phyloP scores from a whole-genome alignment of 148 eudicot species.

The Chenopodium formosanum region DNA sequence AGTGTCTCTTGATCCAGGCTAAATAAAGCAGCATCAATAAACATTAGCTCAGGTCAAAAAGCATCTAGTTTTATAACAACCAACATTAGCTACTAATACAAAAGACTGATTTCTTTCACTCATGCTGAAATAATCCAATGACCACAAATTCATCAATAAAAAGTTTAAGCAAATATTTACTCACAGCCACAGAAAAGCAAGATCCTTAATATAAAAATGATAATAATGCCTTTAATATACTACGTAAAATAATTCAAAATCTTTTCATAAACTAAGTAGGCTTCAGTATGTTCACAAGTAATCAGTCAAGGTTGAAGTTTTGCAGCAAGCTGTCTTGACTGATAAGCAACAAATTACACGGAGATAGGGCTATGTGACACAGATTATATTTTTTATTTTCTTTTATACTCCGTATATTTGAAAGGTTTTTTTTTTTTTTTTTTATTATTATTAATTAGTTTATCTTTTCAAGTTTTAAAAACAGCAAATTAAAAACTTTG shows the following conservation, averaged over 20 bases:
- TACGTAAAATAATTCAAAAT: neutral
- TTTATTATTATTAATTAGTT: no score
- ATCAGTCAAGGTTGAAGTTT: no score
- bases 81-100: neutral
- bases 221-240: no score
- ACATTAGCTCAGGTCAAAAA: neutral
- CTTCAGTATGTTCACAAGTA: neutral
- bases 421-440: no score
- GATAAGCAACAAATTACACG: no score
- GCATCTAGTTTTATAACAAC: neutral
- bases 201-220: neutral
- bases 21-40: constrained; percentile 27
- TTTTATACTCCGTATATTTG: no score
- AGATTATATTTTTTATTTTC: no score
- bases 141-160: neutral
- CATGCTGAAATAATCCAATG: neutral
- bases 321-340: no score
- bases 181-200: neutral
- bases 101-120: neutral
- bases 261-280: neutral
- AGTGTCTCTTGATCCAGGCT: constrained; percentile 89
- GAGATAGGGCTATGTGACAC: no score
- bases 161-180: neutral
- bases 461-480: no score
- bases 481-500: neutral